Conservation (phyloP, 2,329 filamentous ascomycete species). For the Colletotrichum sojae region DNA sequence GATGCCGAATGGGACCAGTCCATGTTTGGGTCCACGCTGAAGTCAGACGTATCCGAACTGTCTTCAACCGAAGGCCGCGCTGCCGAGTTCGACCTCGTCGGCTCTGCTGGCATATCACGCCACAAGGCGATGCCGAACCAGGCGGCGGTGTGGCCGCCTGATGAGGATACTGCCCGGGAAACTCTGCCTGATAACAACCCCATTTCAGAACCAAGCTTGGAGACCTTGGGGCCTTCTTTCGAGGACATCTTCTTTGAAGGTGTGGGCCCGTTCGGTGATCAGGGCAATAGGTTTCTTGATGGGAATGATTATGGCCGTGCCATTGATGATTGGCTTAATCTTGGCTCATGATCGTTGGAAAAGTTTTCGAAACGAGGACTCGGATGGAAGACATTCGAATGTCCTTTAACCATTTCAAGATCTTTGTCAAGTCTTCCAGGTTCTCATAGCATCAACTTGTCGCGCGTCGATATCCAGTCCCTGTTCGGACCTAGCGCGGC, state of each 20-base stretch:
- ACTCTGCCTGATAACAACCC: conserved; percentile 14
- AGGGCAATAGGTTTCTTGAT: conserved; percentile 51
- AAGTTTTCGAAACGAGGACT: neutral
- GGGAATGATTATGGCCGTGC: conserved; percentile 52
- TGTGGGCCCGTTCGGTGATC: conserved; percentile 40
- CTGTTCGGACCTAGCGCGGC: neutral
- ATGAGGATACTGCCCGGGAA: conserved; percentile 41
- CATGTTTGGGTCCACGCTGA: conserved; percentile 43
- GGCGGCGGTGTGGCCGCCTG: conserved; percentile 52
- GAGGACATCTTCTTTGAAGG: conserved; percentile 44
- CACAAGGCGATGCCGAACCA: conserved; percentile 54
- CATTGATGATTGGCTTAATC: conserved; percentile 52
- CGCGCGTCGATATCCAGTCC: neutral
- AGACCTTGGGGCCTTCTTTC: conserved; percentile 33
- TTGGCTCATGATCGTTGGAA: neutral
- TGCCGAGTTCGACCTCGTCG: conserved; percentile 53
- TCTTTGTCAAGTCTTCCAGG: no score
- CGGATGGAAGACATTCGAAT: neutral
- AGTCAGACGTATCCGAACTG: conserved; percentile 11
- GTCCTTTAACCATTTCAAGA: no score
- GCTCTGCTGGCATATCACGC: conserved; percentile 54
- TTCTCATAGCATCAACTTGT: neutral
- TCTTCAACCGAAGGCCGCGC: conserved; percentile 40
- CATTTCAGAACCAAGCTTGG: neutral
- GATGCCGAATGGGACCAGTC: conserved; percentile 44